Evolutionary conservation across 1,284 basidiomycete species (phyloP), one percentile per base, ranked within the genome.

Genomic region (Tilletia indica): DNA sequence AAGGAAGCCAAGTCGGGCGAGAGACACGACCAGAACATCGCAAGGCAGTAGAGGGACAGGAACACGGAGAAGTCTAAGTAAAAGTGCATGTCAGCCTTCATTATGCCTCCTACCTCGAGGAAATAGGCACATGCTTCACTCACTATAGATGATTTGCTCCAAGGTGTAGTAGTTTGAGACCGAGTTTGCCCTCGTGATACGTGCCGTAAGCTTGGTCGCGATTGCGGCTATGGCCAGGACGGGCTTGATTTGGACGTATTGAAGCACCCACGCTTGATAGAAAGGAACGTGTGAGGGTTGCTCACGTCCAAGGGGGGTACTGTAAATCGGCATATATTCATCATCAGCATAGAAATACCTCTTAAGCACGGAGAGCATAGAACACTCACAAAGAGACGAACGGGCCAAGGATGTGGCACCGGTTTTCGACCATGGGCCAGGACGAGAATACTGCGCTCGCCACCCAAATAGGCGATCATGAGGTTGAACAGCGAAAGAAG

Each of bases 241-340:
- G 0, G 96, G 96, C 82, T 99, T 99, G 73, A 99, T 88, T 85
- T 98, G 94, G 2, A 98, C 96, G 83, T 99, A 99, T 87, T 99
- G 96, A 64, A 98, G 86, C 38, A 98, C 94, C 96, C 96, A 25
- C 96, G 89, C 85, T 98, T 98, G 63, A 99, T 87, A 76, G 93
- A 94, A 0, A 99, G 87, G 82, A 97, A 94, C 1, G 92, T 94
- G 85, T 96, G 92, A 0, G 96, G 83, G 70, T 84, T 82, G 36
- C 79, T 80, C 12, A 81, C 74, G 70, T 84, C 83, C 74, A 84
- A 75, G 19, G 74, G 77, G 36, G 70, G 51, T 63, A 63, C 58
- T 63, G 58, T 34, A 9, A 9, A 63, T 16, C 8, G 25, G 25
- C 25, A 31, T 31, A 31, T 31, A 31, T 31, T 31, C 25, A 31